Base-by-base conservation (phyloP, 345 rosid species). In the Mangifera indica region DNA sequence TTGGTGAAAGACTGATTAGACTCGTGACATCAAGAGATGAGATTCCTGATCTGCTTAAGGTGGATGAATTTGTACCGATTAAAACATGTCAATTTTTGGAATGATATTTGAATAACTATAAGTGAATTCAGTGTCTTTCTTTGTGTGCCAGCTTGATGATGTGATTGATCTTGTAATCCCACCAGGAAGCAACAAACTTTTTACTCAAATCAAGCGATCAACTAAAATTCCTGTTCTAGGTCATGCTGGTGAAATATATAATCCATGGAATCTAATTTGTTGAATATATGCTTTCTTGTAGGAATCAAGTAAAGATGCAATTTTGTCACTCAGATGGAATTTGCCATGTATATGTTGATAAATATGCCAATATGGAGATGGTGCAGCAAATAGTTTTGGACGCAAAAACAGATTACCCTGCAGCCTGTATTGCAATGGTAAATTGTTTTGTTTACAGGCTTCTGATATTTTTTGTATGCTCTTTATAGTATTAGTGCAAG, bases 91-190 rank as follows among this genome's bases (percentile, higher is more conserved):
- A 7, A 46, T 40, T 55, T 42, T 56, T 67, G 70, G 7, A 24
- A 7, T 74, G 51, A 66, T 77, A 26, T 1, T 29, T 59, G n/a
- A 45, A 3, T 26, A 18, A 29, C 63, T 60, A 10, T 20, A 72
- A 53, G 9, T 29, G 71, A 78, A 66, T 78, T 63, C 63, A 52
- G 65, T 51, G 26, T 80, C 77, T 63, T 49, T 59, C 64, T 77
- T 66, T 81, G 13, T 82, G 63, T 63, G 62, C 67, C 94, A 96
- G 99, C 97, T 93, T 74, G 98, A 96, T 86, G 98, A 96, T 74
- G 98, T 91, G 63, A 93, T 96, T 40, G 98, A 96, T 82, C 99
- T 96, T 61, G 99, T 96, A 77, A 96, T 96, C 82, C 98, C 99
- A 74, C 88, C 98, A 85, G 99, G 99, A 70, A 93, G 99, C 88